Percentiles rank a stretch among this genome's conserved stretches.
phyloP scores from a whole-genome alignment of 768 basidiomycete genomes.

The Lactarius vividus region DNA sequence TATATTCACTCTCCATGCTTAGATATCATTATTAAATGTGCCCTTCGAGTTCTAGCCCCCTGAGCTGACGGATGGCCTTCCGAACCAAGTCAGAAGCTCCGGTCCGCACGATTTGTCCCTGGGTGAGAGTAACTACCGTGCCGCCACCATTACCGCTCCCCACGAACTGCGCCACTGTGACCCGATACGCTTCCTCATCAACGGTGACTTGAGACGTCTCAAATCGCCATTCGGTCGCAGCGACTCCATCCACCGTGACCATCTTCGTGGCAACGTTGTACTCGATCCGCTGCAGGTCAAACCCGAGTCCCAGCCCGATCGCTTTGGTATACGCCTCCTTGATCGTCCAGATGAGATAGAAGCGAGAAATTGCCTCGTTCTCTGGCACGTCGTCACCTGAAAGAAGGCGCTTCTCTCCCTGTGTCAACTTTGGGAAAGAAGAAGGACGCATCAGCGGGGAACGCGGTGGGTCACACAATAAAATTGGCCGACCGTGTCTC shows the following conservation, averaged over 20 bases:
- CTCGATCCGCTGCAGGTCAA: conserved; percentile 75
- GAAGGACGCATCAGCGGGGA: conserved; percentile 8
- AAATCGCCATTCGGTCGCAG: conserved; percentile 66
- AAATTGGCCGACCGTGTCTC: conserved; percentile 53
- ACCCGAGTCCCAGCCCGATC: conserved; percentile 77
- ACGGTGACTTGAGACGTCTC: conserved; percentile 54
- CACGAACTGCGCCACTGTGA: conserved; percentile 60
- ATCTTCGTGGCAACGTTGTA: conserved; percentile 53
- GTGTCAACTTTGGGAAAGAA: conserved; percentile 39
- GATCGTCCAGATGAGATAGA: conserved; percentile 86
- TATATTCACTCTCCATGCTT: conserved; percentile 15
- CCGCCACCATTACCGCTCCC: conserved; percentile 38
- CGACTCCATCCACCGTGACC: conserved; percentile 57
- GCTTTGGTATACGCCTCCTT: conserved; percentile 94
- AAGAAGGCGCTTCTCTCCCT: conserved; percentile 36
- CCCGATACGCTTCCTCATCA: conserved; percentile 55
- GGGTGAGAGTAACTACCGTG: conserved; percentile 12
- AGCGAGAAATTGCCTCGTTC: conserved; percentile 53
- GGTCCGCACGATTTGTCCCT: conserved; percentile 18
- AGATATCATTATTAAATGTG: conserved; percentile 7
- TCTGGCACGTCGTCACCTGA: conserved; percentile 40
- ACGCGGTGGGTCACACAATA: conserved; percentile 15
- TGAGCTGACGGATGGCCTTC: conserved; percentile 22
- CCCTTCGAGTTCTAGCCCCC: conserved; percentile 18
- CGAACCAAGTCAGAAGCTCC: conserved; percentile 24